Evolutionary conservation across 2,329 filamentous ascomycete genomes (phyloP).

Genomic region (Penicillium sp.): DNA sequence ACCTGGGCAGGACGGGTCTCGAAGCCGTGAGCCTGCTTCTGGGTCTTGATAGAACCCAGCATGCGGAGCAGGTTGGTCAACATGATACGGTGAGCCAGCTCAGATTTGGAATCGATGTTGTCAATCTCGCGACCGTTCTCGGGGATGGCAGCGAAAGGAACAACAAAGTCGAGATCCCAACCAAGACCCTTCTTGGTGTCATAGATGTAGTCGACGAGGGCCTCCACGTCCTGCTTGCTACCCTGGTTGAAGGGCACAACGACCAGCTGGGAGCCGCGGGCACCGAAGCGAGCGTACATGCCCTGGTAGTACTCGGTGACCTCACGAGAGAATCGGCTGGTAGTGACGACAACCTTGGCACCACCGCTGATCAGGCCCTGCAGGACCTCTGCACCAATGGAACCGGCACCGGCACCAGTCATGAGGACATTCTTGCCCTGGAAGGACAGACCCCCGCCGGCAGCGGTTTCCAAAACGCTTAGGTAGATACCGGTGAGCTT

Average conservation of each 20-base stretch:
- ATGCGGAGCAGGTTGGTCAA: constrained; percentile 94
- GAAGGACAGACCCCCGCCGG: constrained; percentile 85
- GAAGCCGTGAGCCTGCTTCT: constrained; percentile 85
- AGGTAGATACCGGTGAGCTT: constrained; percentile 93
- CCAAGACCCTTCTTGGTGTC: constrained; percentile 94
- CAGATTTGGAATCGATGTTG: constrained; percentile 93
- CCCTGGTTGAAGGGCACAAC: constrained; percentile 99
- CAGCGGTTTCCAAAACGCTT: constrained; percentile 87
- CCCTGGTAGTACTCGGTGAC: constrained; percentile 99
- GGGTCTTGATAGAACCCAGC: constrained; percentile 84
- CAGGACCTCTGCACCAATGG: constrained; percentile 94
- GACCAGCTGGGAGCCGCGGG: constrained; percentile 91
- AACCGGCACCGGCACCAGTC: constrained; percentile 97
- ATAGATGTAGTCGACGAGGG: constrained; percentile 93
- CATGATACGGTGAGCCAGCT: constrained; percentile 98
- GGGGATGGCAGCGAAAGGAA: constrained; percentile 96
- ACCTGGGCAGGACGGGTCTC: constrained; percentile 97
- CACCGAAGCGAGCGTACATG: constrained; percentile 95
- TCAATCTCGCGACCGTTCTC: constrained; percentile 98
- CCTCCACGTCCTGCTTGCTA: constrained; percentile 96
- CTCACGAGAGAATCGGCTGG: constrained; percentile 92
- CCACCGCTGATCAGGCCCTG: constrained; percentile 96
- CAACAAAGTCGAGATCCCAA: constrained; percentile 95
- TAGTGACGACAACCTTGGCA: constrained; percentile 95
- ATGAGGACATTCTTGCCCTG: constrained; percentile 95